phyloP scores from a whole-genome alignment of 176 grass and related monocot genomes.

The Raddia guianensis region DNA sequence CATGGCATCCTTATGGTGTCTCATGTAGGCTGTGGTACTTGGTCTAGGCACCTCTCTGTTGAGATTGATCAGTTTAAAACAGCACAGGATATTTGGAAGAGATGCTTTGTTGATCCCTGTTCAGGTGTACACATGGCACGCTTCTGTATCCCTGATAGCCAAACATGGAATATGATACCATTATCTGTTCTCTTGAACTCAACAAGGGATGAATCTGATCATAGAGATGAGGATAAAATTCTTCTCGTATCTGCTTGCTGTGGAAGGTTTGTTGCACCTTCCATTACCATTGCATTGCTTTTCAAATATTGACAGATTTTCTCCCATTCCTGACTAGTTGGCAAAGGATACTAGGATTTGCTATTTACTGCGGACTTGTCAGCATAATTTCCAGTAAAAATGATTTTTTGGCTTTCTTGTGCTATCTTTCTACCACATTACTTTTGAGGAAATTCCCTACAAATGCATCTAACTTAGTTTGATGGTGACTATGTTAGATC shows the following conservation, averaged over 20 bases:
- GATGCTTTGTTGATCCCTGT: constrained; percentile 78
- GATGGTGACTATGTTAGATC: constrained; percentile 22
- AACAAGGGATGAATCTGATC: constrained; percentile 46
- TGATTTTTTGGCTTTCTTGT: constrained; percentile 9
- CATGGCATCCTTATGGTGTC: constrained; percentile 81
- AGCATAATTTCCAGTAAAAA: constrained; percentile 31
- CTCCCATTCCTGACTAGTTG: constrained; percentile 10
- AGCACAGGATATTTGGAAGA: constrained; percentile 58
- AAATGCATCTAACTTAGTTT: constrained; percentile 13
- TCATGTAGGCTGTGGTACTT: constrained; percentile 83
- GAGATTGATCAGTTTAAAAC: constrained; percentile 33
- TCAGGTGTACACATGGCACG: constrained; percentile 58
- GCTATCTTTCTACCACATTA: neutral
- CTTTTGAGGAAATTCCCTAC: constrained; percentile 25
- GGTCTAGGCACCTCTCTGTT: constrained; percentile 58
- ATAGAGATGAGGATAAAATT: constrained; percentile 55
- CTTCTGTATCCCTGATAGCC: constrained; percentile 94
- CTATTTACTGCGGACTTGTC: neutral
- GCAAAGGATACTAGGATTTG: neutral
- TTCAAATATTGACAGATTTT: constrained; percentile 14
- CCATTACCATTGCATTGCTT: constrained; percentile 13
- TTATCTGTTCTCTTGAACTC: constrained; percentile 66
- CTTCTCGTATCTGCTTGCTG: constrained; percentile 74
- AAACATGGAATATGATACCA: constrained; percentile 89
- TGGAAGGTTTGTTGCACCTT: constrained; percentile 68